These are phyloP conservation scores for Lactarius psammicola DNA, from an alignment of 768 basidiomycete genomes.

Conservation along the genomic window DNA sequence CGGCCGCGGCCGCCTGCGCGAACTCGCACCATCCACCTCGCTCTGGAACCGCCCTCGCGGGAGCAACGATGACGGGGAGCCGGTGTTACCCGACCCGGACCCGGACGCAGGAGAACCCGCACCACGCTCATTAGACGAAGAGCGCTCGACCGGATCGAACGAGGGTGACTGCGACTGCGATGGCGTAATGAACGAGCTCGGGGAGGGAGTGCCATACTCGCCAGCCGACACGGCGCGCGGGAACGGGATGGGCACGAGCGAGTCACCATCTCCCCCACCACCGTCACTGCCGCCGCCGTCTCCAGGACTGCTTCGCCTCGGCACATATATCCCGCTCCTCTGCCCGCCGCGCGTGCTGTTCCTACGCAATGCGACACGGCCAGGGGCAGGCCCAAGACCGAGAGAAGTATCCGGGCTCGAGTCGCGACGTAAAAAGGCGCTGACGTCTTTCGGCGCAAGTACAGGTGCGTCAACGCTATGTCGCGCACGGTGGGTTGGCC, in stretches of 20 bases:
- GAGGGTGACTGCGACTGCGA: not conserved
- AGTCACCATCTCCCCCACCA: conserved; percentile 32
- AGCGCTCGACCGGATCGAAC: conserved; percentile 21
- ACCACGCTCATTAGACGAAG: conserved; percentile 6
- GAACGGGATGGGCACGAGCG: conserved; percentile 53
- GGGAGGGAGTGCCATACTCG: conserved; percentile 44
- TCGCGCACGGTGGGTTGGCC: conserved; percentile 62
- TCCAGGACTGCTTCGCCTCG: conserved; percentile 21
- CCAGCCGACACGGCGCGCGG: conserved; percentile 58
- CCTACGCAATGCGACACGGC: conserved; percentile 52
- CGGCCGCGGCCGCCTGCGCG: conserved; percentile 55
- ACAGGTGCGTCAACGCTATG: conserved; percentile 57
- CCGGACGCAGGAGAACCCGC: not conserved
- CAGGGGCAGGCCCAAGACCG: conserved; percentile 33
- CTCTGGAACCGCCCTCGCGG: conserved; percentile 68
- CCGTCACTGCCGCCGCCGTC: conserved; percentile 16
- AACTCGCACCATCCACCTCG: conserved; percentile 59
- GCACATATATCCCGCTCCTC: conserved; percentile 20
- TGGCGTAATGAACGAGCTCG: conserved; percentile 33
- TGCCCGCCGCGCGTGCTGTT: conserved; percentile 39
- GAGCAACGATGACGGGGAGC: conserved; percentile 40
- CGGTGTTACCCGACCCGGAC: not conserved
- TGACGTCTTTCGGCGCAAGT: conserved; percentile 40
- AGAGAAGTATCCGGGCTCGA: conserved; percentile 54
- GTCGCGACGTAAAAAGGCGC: conserved; percentile 43